Base-by-base conservation (phyloP, 805 yeast genomes). In the Ogataea methanolica region DNA sequence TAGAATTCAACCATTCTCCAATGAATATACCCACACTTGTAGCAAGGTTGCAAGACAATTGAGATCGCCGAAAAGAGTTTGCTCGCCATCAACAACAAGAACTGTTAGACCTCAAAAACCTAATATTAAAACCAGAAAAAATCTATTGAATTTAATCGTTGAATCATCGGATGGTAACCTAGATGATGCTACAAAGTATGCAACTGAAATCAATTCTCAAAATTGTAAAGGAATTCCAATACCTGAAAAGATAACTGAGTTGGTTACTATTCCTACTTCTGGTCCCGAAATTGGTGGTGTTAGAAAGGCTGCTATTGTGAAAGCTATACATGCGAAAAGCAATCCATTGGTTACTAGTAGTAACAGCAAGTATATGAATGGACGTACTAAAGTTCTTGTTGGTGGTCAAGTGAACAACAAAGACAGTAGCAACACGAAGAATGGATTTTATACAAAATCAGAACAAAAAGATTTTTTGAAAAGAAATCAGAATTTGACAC, bases 141-240 rank as follows among this genome's bases (percentile, higher is more conserved):
- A 62, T 45, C 46, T 62, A n/a, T 47, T 70, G 33, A 79, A 79
- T 41, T 71, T 74, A 54, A 65, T 82, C 40, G 86, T 83, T 31
- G 83, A 82, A 53, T 74, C 86, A 6, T 76, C 80, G 58, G 79
- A 82, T 36, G 86, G 87, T 0, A 69, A 68, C 47, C 57, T 80
- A 15, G 75, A 73, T 52, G 88, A 83, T 56, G 87, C 88, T 9
- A 82, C 88, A 3, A 76, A 74, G 53, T 82, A 78, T 62, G 89
- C 86, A 2, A 83, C 88, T 1, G 87, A 82, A 59, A 69, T 83
- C 47, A 83, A 83, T 59, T 74, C 87, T 0, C 71, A 76, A 35
- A 82, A 80, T 55, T 73, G 84, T 48, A 78, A 75, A 50, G 86
- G 84, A 8, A 76, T 83, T 42, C 82, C 83, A 12, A 61, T 82